Percentiles rank a stretch among this genome's conserved stretches.
phyloP scores from a whole-genome alignment of 1,284 basidiomycete genomes.

The Peniophora sp. region DNA sequence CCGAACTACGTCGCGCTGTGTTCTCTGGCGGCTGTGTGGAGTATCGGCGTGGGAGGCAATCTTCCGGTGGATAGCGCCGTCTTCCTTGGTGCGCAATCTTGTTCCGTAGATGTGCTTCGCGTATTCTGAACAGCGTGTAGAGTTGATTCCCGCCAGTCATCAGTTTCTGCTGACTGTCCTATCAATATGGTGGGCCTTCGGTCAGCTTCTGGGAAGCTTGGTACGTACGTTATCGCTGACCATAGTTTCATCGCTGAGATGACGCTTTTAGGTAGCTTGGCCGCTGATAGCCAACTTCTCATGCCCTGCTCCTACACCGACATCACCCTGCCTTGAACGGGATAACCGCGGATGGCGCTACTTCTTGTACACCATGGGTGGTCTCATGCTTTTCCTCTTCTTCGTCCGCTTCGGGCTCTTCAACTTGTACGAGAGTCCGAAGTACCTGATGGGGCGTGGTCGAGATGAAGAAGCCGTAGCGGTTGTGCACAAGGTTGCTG shows the following conservation, averaged over 20 bases:
- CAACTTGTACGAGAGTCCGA: conserved; percentile 68
- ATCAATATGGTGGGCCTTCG: conserved; percentile 60
- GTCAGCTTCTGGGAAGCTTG: conserved; percentile 51
- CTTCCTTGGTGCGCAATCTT: conserved; percentile 47
- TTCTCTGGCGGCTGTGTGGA: conserved; percentile 47
- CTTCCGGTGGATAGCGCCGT: conserved; percentile 74
- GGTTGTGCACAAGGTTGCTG: conserved; percentile 60
- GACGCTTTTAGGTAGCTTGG: conserved; percentile 47
- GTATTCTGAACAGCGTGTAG: conserved; percentile 19
- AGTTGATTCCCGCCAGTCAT: conserved; percentile 52
- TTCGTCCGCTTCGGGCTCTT: conserved; percentile 66
- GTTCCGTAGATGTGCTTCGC: neutral
- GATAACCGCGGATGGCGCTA: conserved; percentile 72
- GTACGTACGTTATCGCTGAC: conserved; percentile 23
- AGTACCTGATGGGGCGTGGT: conserved; percentile 68
- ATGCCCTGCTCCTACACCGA: conserved; percentile 31
- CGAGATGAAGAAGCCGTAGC: conserved; percentile 65
- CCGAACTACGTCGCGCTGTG: conserved; percentile 44
- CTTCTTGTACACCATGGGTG: conserved; percentile 55
- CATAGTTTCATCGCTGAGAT: conserved; percentile 16
- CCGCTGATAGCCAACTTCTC: conserved; percentile 58
- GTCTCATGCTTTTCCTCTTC: conserved; percentile 57
- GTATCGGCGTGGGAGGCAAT: conserved; percentile 65
- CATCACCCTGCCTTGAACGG: conserved; percentile 31
- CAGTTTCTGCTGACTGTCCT: conserved; percentile 58